Base-by-base conservation (phyloP, 176 grass and related monocot species). In the Carex littledalei region DNA sequence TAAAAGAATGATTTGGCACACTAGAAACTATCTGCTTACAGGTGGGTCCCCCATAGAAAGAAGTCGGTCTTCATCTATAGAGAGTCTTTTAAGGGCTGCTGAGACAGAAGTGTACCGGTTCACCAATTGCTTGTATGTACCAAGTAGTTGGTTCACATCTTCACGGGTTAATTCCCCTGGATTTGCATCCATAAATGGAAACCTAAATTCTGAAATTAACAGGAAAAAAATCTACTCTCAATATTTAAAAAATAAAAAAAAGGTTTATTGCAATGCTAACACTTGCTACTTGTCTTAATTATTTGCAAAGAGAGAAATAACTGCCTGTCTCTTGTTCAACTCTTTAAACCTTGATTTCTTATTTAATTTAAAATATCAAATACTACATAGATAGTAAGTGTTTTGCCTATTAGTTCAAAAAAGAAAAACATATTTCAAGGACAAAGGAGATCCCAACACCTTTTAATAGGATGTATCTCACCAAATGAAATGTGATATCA, bases 111-210 rank as follows among this genome's bases (percentile, higher is more conserved):
- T 84, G 59, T 98, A 98, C 76, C 79, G 94, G 37, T 85, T 88
- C 56, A 94, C 93, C 12, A 91, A 43, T 86, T 94, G 80, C 82
- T 56, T 93, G 59, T 94, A 98, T n/a, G 81, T 50, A 71, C 78
- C 85, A 54, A 93, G 91, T 78, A 98, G n/a, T 54, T 90, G 84
- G 79, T 91, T 90, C 57, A 98, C 80, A 82, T 94, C 92, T 14
- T 22, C 86, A 34, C 56, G 21, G 12, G 79, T 89, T 62, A 94
- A 88, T 29, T 88, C 89, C 77, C 86, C 87, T 59, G 88, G 86
- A 79, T 91, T 84, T 2, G 84, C 85, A n/a, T 92, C 83, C 92
- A 98, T 87, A 84, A 92, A 93, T 64, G 95, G 95, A 80, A 90
- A 93, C 75, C 34, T 89, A 17, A 63, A 22, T 43, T 83, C 91